Conservation (phyloP, 495 filamentous ascomycete species). For the Lasiosphaeriaceae sp. region DNA sequence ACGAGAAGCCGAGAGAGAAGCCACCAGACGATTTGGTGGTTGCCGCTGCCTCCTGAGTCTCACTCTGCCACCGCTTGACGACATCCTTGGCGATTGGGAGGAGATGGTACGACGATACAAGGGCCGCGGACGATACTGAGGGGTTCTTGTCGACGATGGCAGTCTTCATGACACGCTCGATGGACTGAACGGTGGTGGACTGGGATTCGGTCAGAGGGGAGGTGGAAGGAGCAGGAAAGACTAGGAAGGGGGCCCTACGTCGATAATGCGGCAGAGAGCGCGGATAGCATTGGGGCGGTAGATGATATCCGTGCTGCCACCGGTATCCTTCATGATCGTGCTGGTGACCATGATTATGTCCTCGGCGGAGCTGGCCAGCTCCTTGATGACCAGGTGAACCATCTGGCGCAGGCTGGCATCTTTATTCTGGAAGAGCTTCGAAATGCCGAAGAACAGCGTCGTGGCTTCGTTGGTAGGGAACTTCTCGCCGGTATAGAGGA, state of each 20-base stretch:
- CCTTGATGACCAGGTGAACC: conserved; percentile 97
- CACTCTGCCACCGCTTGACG: conserved; percentile 96
- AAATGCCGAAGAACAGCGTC: conserved; percentile 98
- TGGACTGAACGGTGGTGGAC: conserved; percentile 95
- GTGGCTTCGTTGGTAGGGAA: conserved; percentile 98
- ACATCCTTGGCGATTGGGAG: conserved; percentile 93
- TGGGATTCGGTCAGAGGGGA: conserved; percentile 27
- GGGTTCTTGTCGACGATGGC: conserved; percentile 99
- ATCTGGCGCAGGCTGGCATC: conserved; percentile 97
- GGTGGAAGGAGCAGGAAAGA: conserved; percentile 2
- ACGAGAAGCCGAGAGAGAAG: conserved; percentile 84
- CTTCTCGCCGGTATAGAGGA: conserved; percentile 93
- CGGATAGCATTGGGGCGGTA: conserved; percentile 97
- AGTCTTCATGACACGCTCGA: conserved; percentile 97
- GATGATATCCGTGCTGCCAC: conserved; percentile 89
- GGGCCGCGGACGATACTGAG: conserved; percentile 92
- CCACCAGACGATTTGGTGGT: conserved; percentile 81
- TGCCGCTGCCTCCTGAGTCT: conserved; percentile 95
- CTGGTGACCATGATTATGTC: conserved; percentile 99
- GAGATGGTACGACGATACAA: conserved; percentile 97
- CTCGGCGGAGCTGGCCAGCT: conserved; percentile 91
- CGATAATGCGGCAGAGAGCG: conserved; percentile 93
- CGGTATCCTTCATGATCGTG: conserved; percentile 99
- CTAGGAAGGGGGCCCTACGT: conserved; percentile 58
- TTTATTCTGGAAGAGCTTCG: conserved; percentile 99